Conservation (phyloP, 2,329 filamentous ascomycete species). For the Cordyceps militaris region DNA sequence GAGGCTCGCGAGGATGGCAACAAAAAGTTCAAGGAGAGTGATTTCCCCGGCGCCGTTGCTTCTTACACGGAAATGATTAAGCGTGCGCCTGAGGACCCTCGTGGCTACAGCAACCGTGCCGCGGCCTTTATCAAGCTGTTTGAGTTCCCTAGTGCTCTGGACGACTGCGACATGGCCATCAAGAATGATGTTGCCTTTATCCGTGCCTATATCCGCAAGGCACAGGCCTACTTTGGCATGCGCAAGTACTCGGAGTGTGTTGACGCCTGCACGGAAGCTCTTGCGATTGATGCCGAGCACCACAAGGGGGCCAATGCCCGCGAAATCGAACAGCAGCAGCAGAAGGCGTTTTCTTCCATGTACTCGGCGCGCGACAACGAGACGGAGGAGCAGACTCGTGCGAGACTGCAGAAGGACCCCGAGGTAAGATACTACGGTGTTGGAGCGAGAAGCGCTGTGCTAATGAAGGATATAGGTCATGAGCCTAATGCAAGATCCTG, state of each 20-base stretch:
- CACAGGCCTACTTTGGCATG: slow-evolving; percentile 93
- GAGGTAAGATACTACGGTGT: slow-evolving; percentile 55
- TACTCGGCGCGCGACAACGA: slow-evolving; percentile 88
- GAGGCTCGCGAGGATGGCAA: slow-evolving; percentile 93
- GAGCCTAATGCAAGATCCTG: slow-evolving; percentile 84
- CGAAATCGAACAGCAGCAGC: slow-evolving; percentile 89
- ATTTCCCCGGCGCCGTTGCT: slow-evolving; percentile 91
- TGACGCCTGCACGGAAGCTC: slow-evolving; percentile 79
- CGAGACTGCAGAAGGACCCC: slow-evolving; percentile 82
- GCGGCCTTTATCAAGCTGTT: slow-evolving; percentile 96
- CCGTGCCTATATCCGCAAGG: slow-evolving; percentile 92
- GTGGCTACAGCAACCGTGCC: slow-evolving; percentile 95
- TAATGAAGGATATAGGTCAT: slow-evolving; percentile 56
- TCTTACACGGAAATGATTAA: slow-evolving; percentile 97
- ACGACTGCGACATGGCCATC: slow-evolving; percentile 88
- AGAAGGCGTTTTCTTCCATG: slow-evolving; percentile 87
- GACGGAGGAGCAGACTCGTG: slow-evolving; percentile 90
- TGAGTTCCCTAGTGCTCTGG: slow-evolving; percentile 85
- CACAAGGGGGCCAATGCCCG: slow-evolving; percentile 69
- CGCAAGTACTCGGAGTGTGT: slow-evolving; percentile 94
- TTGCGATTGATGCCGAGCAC: slow-evolving; percentile 63
- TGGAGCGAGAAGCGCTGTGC: slow-evolving; percentile 7
- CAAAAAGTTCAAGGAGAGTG: slow-evolving; percentile 91
- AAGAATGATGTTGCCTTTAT: slow-evolving; percentile 89
- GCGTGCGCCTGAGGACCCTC: slow-evolving; percentile 83